These are phyloP conservation scores for Backusella tarrabulga DNA, from an alignment of 192 early-diverging fungal genomes.

Conservation along the genomic window DNA sequence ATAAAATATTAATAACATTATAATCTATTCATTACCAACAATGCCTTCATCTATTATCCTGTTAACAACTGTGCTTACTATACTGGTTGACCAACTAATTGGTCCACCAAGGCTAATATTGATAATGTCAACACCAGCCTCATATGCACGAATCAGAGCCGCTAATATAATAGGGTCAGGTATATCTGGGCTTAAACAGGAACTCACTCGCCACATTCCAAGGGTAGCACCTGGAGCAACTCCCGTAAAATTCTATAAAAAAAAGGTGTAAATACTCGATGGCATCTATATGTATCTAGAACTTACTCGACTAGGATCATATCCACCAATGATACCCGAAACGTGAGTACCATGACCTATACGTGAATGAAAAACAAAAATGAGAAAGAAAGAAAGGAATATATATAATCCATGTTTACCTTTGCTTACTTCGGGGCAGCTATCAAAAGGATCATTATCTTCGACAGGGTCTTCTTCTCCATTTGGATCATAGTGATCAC, in stretches of 20 bases:
- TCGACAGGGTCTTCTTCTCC: neutral
- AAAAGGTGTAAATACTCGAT: neutral
- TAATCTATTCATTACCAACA: conserved; percentile 28
- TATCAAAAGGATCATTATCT: neutral
- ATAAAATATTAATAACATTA: too few relatives aligned
- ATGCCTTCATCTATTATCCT: conserved; percentile 40
- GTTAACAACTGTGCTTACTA: conserved; percentile 33
- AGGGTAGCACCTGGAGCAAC: conserved; percentile 67
- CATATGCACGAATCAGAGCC: conserved; percentile 68
- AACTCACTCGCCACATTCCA: conserved; percentile 77
- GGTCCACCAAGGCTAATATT: conserved; percentile 79
- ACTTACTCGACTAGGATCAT: conserved; percentile 36
- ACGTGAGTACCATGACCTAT: conserved; percentile 71
- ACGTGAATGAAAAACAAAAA: neutral
- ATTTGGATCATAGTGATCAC: conserved; percentile 45
- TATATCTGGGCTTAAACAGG: conserved; percentile 57
- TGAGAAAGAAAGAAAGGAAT: neutral
- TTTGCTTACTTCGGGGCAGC: neutral
- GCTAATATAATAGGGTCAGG: conserved; percentile 68
- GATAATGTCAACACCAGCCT: conserved; percentile 70
- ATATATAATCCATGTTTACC: neutral
- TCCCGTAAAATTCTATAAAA: conserved; percentile 46
- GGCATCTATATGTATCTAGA: neutral
- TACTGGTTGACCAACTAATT: conserved; percentile 53
- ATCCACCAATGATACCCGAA: conserved; percentile 55